phyloP scores from a whole-genome alignment of 768 basidiomycete genomes.

The Leccinum imitatum region DNA sequence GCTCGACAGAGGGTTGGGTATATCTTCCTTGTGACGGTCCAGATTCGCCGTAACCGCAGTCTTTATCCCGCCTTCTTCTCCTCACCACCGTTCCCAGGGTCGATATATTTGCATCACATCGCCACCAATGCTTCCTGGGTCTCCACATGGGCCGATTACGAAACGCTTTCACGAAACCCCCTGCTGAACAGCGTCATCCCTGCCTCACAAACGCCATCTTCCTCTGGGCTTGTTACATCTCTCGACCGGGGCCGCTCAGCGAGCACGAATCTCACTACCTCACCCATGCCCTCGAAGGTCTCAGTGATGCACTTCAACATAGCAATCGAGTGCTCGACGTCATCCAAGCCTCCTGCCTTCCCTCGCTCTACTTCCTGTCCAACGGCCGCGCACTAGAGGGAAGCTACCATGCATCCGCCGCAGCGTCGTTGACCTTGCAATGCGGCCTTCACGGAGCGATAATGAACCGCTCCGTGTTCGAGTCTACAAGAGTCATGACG shows the following conservation, averaged over 20 bases:
- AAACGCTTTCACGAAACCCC: slow-evolving; percentile 54
- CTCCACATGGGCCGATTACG: slow-evolving; percentile 65
- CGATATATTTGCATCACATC: slow-evolving; percentile 74
- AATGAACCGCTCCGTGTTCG: slow-evolving; percentile 35
- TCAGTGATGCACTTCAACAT: slow-evolving; percentile 61
- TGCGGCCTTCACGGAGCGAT: slow-evolving; percentile 59
- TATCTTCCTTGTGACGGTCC: too few species aligned
- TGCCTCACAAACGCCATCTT: slow-evolving; percentile 79
- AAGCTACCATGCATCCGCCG: slow-evolving; percentile 72
- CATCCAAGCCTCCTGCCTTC: slow-evolving; percentile 72
- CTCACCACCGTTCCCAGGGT: slow-evolving; percentile 43
- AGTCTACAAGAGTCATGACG: slow-evolving; percentile 34
- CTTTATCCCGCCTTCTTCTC: slow-evolving; percentile 3
- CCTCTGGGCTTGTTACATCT: slow-evolving; percentile 81
- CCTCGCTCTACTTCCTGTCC: slow-evolving; percentile 74
- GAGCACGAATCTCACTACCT: slow-evolving; percentile 77
- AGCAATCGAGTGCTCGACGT: slow-evolving; percentile 61
- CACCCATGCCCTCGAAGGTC: slow-evolving; percentile 55
- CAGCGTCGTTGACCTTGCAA: slow-evolving; percentile 70
- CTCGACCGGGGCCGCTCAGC: slow-evolving; percentile 65
- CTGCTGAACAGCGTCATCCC: slow-evolving; percentile 67
- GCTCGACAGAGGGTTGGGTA: too few species aligned
- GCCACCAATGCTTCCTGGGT: slow-evolving; percentile 71
- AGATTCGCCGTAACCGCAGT: not conserved
- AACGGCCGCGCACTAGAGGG: slow-evolving; percentile 80